A percentile compares a stretch with the other conserved stretches of the same genome.
Evolutionary conservation across 352 stramenopile genomes (phyloP).

Genomic region (Pythium sp.): DNA sequence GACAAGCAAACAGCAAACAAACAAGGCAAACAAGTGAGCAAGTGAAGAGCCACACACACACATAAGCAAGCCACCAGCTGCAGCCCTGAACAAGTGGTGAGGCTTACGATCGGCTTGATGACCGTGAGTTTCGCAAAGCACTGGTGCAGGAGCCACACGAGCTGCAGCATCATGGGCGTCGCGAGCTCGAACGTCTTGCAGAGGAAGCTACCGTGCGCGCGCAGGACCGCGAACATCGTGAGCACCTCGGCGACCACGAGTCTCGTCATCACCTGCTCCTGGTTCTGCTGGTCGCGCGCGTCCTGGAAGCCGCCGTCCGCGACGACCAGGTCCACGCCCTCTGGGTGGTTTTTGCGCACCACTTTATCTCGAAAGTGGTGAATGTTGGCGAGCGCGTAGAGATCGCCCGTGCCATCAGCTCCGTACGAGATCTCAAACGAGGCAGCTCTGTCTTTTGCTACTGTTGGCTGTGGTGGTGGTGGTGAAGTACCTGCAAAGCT

Average conservation of each 20-base stretch:
- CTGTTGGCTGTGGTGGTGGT: not conserved
- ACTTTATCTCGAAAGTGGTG: conserved; percentile 37
- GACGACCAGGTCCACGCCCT: conserved; percentile 55
- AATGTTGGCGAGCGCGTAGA: conserved; percentile 65
- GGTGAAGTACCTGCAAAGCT: not conserved
- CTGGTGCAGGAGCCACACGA: conserved; percentile 62
- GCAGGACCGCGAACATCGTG: conserved; percentile 55
- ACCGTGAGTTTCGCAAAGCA: conserved; percentile 61
- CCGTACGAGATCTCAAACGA: conserved; percentile 59
- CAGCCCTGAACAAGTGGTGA: not conserved
- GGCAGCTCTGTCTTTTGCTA: not conserved
- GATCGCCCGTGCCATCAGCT: conserved; percentile 62
- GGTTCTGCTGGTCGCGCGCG: conserved; percentile 51
- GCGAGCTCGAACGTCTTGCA: conserved; percentile 83
- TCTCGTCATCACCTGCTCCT: conserved; percentile 67
- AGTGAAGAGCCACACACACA: not conserved
- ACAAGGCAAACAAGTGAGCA: not conserved
- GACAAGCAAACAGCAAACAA: not conserved
- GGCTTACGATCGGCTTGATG: conserved; percentile 63
- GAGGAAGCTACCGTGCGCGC: conserved; percentile 49
- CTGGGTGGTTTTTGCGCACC: conserved; percentile 26
- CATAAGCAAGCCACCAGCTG: not conserved
- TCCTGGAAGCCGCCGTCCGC: conserved; percentile 76
- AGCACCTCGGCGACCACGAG: conserved; percentile 60
- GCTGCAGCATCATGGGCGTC: conserved; percentile 52